phyloP scores from a whole-genome alignment of 2,329 filamentous ascomycete genomes.

The Claviceps africana region DNA sequence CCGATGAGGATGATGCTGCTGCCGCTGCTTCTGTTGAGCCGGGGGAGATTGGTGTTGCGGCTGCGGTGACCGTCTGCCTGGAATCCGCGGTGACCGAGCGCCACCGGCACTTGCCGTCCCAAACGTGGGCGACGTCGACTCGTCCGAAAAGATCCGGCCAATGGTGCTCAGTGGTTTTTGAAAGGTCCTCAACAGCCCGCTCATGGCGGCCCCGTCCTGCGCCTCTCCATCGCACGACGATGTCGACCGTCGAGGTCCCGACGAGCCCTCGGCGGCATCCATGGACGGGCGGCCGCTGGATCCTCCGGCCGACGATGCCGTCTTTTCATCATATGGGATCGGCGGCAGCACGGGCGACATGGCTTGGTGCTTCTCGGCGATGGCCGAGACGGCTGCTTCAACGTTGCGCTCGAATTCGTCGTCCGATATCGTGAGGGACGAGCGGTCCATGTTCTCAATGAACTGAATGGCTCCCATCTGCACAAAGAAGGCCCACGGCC shows the following conservation, averaged over 20 bases:
- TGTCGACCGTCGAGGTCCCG: conserved; percentile 36
- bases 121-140: conserved; percentile 27
- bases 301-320: conserved; percentile 11
- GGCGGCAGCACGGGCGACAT: conserved; percentile 31
- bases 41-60: conserved; percentile 16
- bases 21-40: conserved; percentile 11
- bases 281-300: conserved; percentile 27
- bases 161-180: conserved; percentile 84
- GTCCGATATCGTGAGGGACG: conserved; percentile 81
- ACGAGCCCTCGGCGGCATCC: conserved; percentile 21
- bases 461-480: conserved; percentile 90
- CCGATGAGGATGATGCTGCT: not conserved
- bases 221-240: conserved; percentile 40
- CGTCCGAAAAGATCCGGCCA: conserved; percentile 81
- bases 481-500: not conserved
- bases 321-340: conserved; percentile 32
- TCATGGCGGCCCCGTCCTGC: conserved; percentile 66
- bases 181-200: conserved; percentile 75
- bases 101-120: conserved; percentile 17
- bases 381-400: conserved; percentile 89
- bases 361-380: conserved; percentile 72
- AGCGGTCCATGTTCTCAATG: conserved; percentile 90
- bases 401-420: conserved; percentile 93
- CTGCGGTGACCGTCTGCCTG: conserved; percentile 16
- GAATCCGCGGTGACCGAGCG: conserved; percentile 23